Evolutionary conservation across 2,329 filamentous ascomycete genomes (phyloP).

Genomic region (Epichloe baconii): DNA sequence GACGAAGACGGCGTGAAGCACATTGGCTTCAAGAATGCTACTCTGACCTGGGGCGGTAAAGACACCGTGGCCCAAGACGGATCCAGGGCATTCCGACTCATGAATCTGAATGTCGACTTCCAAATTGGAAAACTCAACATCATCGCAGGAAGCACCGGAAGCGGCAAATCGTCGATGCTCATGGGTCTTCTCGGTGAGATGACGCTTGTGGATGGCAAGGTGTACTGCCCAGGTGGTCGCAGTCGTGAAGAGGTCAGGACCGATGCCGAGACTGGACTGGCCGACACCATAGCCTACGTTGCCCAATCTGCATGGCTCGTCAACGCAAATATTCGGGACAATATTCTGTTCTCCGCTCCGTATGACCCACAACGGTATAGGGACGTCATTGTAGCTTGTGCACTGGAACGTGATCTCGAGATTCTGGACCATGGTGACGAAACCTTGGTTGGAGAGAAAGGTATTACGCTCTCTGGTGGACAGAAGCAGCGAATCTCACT

Average conservation of each 20-base stretch:
- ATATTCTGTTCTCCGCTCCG: slow-evolving; percentile 79
- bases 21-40: slow-evolving; percentile 76
- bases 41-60: slow-evolving; percentile 77
- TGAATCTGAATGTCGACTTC: slow-evolving; percentile 76
- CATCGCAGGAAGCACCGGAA: slow-evolving; percentile 84
- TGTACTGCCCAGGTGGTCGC: slow-evolving; percentile 73
- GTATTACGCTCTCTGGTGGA: slow-evolving; percentile 88
- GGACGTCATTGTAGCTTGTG: slow-evolving; percentile 81
- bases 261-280: slow-evolving; percentile 73
- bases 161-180: slow-evolving; percentile 86
- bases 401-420: slow-evolving; percentile 77
- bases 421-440: slow-evolving; percentile 88
- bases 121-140: slow-evolving; percentile 79
- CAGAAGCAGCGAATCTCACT: slow-evolving; percentile 97
- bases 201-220: slow-evolving; percentile 67
- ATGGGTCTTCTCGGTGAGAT: slow-evolving; percentile 97
- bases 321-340: slow-evolving; percentile 89
- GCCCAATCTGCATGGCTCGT: slow-evolving; percentile 95
- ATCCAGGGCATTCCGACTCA: slow-evolving; percentile 65
- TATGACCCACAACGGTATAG: slow-evolving; percentile 74
- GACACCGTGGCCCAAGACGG: slow-evolving; percentile 47
- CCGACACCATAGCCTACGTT: slow-evolving; percentile 89
- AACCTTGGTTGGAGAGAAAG: slow-evolving; percentile 92
- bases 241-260: slow-evolving; percentile 74
- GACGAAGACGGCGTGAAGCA: slow-evolving; percentile 56